Evolutionary conservation across 2,329 filamentous ascomycete species (phyloP).

Genomic region (Stromatinia cepivora): DNA sequence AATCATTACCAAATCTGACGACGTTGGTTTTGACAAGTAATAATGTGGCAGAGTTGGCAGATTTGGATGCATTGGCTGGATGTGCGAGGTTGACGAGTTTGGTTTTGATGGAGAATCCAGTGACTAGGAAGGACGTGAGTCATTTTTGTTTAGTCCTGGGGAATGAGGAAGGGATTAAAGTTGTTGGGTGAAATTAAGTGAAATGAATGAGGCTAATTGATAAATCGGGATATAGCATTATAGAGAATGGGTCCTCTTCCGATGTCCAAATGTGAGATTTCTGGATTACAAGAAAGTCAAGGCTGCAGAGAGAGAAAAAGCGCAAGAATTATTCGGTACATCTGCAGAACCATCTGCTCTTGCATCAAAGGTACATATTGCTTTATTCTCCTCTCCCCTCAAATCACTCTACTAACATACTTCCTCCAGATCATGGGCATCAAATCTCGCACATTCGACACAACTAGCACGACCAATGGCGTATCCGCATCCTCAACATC

Average conservation of each 20-base stretch:
- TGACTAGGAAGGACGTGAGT: constrained; percentile 86
- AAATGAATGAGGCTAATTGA: not conserved
- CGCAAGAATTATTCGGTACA: constrained; percentile 81
- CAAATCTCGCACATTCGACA: constrained; percentile 75
- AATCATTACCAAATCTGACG: constrained; percentile 76
- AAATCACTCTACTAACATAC: not conserved
- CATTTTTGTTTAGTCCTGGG: not conserved
- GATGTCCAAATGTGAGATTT: constrained; percentile 80
- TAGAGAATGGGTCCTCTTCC: constrained; percentile 87
- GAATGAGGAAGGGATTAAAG: not conserved
- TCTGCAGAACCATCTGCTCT: constrained; percentile 74
- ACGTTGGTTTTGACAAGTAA: constrained; percentile 85
- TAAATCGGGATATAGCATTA: constrained; percentile 65
- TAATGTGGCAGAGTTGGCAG: constrained; percentile 77
- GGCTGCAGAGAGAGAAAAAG: constrained; percentile 75
- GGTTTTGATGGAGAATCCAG: constrained; percentile 81
- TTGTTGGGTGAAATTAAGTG: not conserved
- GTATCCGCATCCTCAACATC: constrained; percentile 49
- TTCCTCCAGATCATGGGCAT: constrained; percentile 72
- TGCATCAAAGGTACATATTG: constrained; percentile 63
- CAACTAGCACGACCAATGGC: constrained; percentile 45
- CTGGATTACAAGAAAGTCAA: constrained; percentile 92
- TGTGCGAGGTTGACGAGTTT: constrained; percentile 76
- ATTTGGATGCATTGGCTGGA: constrained; percentile 75
- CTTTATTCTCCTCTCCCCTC: not conserved